phyloP scores from a whole-genome alignment of 2,329 filamentous ascomycete genomes.

The Didymella segeticola region DNA sequence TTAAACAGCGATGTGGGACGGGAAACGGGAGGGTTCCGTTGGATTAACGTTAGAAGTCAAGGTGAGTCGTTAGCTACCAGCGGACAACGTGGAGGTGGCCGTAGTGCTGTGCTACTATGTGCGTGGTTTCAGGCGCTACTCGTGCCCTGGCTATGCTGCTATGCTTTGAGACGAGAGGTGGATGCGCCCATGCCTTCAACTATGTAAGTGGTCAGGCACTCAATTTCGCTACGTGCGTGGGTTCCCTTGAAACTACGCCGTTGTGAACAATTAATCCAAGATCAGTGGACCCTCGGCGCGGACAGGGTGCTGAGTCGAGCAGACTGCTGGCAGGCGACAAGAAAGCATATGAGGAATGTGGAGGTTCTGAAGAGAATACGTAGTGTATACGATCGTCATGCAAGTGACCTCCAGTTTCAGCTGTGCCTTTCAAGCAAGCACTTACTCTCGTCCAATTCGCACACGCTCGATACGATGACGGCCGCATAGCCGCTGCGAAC shows the following conservation, averaged over 20 bases:
- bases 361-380: slow-evolving; percentile 3
- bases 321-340: slow-evolving; percentile 9
- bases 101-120: slow-evolving; percentile 14
- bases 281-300: slow-evolving; percentile 3
- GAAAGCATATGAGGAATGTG: slow-evolving; percentile 19
- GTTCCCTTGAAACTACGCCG: slow-evolving; percentile 21
- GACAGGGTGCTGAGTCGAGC: not conserved
- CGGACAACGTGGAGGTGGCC: slow-evolving; percentile 19
- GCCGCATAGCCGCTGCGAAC: slow-evolving; percentile 37
- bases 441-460: slow-evolving; percentile 24
- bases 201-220: slow-evolving; percentile 17
- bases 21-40: slow-evolving; percentile 11
- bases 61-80: slow-evolving; percentile 13
- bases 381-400: slow-evolving; percentile 7
- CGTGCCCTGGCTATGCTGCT: slow-evolving; percentile 26
- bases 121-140: slow-evolving; percentile 35
- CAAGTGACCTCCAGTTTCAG: slow-evolving; percentile 34
- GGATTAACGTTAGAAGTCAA: slow-evolving; percentile 3
- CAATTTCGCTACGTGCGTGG: slow-evolving; percentile 20
- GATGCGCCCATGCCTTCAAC: slow-evolving; percentile 18
- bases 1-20: slow-evolving; percentile 23
- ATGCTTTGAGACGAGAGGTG: slow-evolving; percentile 29
- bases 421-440: slow-evolving; percentile 27
- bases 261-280: slow-evolving; percentile 15
- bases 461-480: slow-evolving; percentile 29